Conservation (phyloP, 805 yeast genomes). For the Kodamaea restingae region DNA sequence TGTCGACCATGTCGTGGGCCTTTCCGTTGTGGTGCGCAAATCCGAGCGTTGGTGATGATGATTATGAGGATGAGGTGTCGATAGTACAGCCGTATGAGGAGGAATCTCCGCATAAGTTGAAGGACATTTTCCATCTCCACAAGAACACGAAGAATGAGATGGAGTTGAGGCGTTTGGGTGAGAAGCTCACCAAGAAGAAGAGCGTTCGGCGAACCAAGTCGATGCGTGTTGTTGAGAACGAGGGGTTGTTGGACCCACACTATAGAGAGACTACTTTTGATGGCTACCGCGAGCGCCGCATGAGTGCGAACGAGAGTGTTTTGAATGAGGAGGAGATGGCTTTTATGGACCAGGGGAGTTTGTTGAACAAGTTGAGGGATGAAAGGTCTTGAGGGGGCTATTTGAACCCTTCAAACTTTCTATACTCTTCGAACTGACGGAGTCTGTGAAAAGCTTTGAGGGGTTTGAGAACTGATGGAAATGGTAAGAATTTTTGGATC, state of each 20-base stretch:
- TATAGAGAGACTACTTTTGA: slow-evolving; percentile 27
- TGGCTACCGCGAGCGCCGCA: slow-evolving; percentile 16
- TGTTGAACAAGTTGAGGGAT: slow-evolving; percentile 9
- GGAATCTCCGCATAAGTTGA: slow-evolving; percentile 4
- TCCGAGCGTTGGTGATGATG: slow-evolving; percentile 28
- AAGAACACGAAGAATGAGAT: slow-evolving; percentile 18
- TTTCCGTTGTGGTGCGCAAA: slow-evolving; percentile 51
- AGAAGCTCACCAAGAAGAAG: slow-evolving; percentile 29
- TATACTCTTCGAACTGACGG: too few relatives aligned
- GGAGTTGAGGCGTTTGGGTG: slow-evolving; percentile 35
- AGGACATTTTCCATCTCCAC: slow-evolving; percentile 9
- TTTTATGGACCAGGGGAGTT: slow-evolving; percentile 15
- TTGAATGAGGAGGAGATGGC: slow-evolving; percentile 24
- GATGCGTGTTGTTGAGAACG: neutral
- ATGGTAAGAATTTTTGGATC: too few relatives aligned
- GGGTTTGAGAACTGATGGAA: too few relatives aligned
- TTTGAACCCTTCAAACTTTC: too few relatives aligned
- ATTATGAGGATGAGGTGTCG: slow-evolving; percentile 6
- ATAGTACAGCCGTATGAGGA: neutral
- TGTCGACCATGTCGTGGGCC: slow-evolving; percentile 32
- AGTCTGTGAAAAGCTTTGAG: too few relatives aligned
- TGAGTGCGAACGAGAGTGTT: slow-evolving; percentile 11
- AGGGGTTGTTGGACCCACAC: slow-evolving; percentile 10
- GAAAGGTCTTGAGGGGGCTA: neutral
- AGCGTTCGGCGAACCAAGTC: slow-evolving; percentile 25